phyloP scores from a whole-genome alignment of 2,329 filamentous ascomycete species.

The Exophiala aquamarina region DNA sequence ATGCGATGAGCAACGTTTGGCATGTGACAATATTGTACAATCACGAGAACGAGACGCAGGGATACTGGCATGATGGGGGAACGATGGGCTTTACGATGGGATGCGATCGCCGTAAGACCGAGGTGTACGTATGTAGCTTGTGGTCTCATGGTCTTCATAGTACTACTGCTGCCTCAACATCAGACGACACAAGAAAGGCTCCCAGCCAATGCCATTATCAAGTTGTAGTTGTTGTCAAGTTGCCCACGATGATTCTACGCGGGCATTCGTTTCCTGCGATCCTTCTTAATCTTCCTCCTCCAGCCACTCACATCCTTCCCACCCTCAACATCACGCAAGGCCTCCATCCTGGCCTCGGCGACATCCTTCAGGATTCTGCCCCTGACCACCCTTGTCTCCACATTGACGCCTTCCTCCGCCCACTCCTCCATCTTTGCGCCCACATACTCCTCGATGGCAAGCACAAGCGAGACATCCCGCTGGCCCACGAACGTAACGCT shows the following conservation, averaged over 20 bases:
- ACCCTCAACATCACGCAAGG: constrained; percentile 86
- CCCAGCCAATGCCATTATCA: too few species aligned
- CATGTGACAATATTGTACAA: too few species aligned
- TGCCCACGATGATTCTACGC: neutral
- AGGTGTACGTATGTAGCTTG: too few species aligned
- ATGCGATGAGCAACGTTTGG: constrained; percentile 13
- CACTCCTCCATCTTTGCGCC: constrained; percentile 75
- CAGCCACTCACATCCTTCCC: constrained; percentile 90
- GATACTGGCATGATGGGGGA: neutral
- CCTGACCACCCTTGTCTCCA: constrained; percentile 84
- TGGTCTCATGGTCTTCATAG: too few species aligned
- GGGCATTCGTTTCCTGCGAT: constrained; percentile 11
- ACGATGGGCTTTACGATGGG: too few species aligned
- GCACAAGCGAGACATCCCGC: constrained; percentile 85
- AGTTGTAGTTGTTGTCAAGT: too few species aligned
- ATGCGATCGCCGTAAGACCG: too few species aligned
- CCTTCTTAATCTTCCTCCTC: constrained; percentile 47
- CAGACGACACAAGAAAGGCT: too few species aligned
- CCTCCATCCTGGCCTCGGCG: constrained; percentile 93
- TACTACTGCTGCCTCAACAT: too few species aligned
- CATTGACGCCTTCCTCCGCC: constrained; percentile 85
- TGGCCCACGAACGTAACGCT: constrained; percentile 88
- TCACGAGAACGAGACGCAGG: neutral
- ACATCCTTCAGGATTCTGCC: constrained; percentile 81
- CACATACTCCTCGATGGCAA: constrained; percentile 84